A percentile compares a stretch with the other conserved stretches of the same genome.
phyloP scores from a whole-genome alignment of 768 basidiomycete genomes.

The Butyriboletus loyo region DNA sequence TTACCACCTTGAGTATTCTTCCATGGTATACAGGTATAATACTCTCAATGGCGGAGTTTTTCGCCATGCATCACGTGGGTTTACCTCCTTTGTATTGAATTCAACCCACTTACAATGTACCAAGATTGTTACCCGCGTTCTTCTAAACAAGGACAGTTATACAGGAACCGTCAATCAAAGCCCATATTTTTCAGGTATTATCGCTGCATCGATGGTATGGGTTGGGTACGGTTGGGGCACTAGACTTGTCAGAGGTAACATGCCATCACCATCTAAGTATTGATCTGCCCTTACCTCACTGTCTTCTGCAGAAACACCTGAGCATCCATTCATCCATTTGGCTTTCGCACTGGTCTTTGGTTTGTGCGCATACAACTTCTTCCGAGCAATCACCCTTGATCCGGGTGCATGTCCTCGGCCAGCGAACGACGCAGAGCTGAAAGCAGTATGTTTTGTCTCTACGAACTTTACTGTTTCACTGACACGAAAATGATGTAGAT shows the following conservation, averaged over 20 bases:
- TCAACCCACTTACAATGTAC: constrained; percentile 8
- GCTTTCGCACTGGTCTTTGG: constrained; percentile 66
- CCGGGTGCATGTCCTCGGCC: constrained; percentile 86
- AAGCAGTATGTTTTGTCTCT: constrained; percentile 55
- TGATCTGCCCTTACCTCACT: neutral
- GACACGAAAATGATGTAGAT: constrained; percentile 45
- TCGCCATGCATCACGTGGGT: constrained; percentile 90
- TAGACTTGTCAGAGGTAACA: constrained; percentile 67
- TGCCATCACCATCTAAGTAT: neutral
- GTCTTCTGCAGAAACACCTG: constrained; percentile 60
- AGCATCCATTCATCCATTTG: constrained; percentile 73
- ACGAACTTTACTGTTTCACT: neutral
- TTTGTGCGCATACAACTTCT: constrained; percentile 86
- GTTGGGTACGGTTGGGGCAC: constrained; percentile 81
- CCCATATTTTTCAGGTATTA: constrained; percentile 93
- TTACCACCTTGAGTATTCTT: constrained; percentile 75
- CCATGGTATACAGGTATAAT: constrained; percentile 90
- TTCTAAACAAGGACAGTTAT: constrained; percentile 78
- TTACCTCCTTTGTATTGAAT: neutral
- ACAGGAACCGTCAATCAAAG: constrained; percentile 82
- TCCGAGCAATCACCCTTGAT: constrained; percentile 84
- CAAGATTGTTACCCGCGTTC: constrained; percentile 79
- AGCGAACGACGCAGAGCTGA: constrained; percentile 79
- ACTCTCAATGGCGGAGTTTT: constrained; percentile 82
- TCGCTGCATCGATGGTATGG: constrained; percentile 82